Base-by-base conservation (phyloP, 257 asterid genomes). In the Solanum lignicaule region DNA sequence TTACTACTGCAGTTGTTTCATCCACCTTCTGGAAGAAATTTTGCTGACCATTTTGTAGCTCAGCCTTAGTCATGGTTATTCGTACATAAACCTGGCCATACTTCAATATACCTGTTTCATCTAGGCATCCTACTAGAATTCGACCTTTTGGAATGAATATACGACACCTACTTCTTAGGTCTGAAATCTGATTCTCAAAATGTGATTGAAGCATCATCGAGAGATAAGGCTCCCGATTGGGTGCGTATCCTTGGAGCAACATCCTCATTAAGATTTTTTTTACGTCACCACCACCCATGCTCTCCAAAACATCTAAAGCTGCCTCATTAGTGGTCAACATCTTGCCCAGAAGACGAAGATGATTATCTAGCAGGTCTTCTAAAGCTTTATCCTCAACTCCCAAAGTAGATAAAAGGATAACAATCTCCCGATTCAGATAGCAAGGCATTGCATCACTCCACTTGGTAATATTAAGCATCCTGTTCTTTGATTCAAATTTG, bases 371-470 rank as follows among this genome's bases (percentile, higher is more conserved):
- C 96, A 97, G 88, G 20, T 88, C 92, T 52, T 94, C 88, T 48
- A 97, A 94, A 4, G 66, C 90, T 32, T 72, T 79, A 89, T 97
- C 99, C 82, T 91, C 92, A 10, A 95, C 93, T 1, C 99, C 99
- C 88, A 95, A 89, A 85, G 99, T 95, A 11, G 98, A 93, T 71
- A 97, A 84, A 55, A 97, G 92, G 68, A 92, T 90, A 87, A 94
- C 92, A 60, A 97, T 95, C 93, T 97, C 99, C 89, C 98, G 88
- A 90, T 97, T 97, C 87, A 95, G 90, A 92, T 94, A 97, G 90
- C 99, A 97, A 62, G 99, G 92, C 94, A 95, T 94, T 13, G 99
- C 94, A 36, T 95, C 97, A 39, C 96, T 92, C 91, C 98, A 94
- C 89, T 95, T 97, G 74, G 99, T 96, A 14, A 97, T 88, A 84